Percentiles rank a stretch among this genome's conserved stretches.
These are phyloP conservation scores for Vitis amurensis DNA, from an alignment of 164 flowering plant species.

Conservation along the genomic window DNA sequence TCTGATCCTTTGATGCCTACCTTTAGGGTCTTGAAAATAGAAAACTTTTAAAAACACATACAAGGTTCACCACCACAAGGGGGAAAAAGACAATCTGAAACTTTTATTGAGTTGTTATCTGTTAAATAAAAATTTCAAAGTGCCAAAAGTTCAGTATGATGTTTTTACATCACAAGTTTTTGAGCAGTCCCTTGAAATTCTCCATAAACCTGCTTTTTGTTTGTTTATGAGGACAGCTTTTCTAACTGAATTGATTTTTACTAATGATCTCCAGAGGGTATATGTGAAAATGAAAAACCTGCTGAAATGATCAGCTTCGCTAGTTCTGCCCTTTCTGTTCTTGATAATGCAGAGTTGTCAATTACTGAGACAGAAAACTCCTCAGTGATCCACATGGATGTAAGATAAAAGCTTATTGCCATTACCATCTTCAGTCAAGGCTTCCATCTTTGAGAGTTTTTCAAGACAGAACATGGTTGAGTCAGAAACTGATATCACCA, in stretches of 20 bases:
- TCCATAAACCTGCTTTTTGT: too few relatives aligned
- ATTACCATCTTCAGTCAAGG: constrained; percentile 71
- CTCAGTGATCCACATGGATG: constrained; percentile 84
- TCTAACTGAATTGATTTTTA: not conserved
- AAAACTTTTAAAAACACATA: too few relatives aligned
- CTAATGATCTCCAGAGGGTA: constrained; percentile 53
- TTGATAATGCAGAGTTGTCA: constrained; percentile 71
- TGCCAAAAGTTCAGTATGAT: too few relatives aligned
- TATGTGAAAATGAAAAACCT: constrained; percentile 41
- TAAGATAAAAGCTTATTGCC: constrained; percentile 87
- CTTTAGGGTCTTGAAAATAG: too few relatives aligned
- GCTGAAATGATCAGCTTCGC: constrained; percentile 70
- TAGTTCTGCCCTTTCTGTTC: constrained; percentile 59
- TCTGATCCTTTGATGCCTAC: too few relatives aligned
- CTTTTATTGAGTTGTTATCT: too few relatives aligned
- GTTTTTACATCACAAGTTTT: too few relatives aligned
- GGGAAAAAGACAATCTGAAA: too few relatives aligned
- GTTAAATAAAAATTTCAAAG: too few relatives aligned
- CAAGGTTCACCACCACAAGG: too few relatives aligned
- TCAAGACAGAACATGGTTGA: constrained; percentile 85
- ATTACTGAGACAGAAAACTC: constrained; percentile 40
- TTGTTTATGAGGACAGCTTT: too few relatives aligned
- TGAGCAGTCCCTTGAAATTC: too few relatives aligned
- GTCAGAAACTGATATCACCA: constrained; percentile 71
- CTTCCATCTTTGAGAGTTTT: constrained; percentile 92